Evolutionary conservation across 371 early-diverging fungal genomes (phyloP).

Genomic region (Mucor saturninus): DNA sequence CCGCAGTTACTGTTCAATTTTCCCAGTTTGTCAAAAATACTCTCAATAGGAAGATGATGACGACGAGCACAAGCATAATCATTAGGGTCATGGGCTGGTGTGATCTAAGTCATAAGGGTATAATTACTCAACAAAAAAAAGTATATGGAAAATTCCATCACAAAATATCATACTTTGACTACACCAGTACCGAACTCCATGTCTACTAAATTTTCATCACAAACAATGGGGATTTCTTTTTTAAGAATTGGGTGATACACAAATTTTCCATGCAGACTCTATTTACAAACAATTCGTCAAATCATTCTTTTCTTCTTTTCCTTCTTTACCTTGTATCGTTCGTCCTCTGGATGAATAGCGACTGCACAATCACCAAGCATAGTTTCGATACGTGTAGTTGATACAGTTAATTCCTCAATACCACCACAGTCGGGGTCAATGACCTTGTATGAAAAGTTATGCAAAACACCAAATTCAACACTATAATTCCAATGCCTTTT

Average conservation of each 20-base stretch:
- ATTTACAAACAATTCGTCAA: not conserved
- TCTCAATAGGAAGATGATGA: constrained; percentile 79
- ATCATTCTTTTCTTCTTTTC: not conserved
- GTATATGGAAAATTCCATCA: too few relatives aligned
- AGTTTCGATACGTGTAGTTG: constrained; percentile 99
- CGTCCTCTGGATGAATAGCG: constrained; percentile 93
- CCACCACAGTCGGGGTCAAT: constrained; percentile 59
- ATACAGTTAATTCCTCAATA: constrained; percentile 77
- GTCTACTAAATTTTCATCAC: constrained; percentile 89
- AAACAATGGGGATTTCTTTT: constrained; percentile 86
- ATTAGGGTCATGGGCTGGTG: constrained; percentile 97
- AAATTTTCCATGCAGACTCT: constrained; percentile 78
- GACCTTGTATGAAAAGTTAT: constrained; percentile 69
- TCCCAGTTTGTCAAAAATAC: constrained; percentile 89
- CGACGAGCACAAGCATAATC: constrained; percentile 95
- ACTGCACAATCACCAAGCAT: constrained; percentile 99
- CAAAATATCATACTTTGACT: constrained; percentile 77
- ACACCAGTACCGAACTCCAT: constrained; percentile 97
- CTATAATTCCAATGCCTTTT: constrained; percentile 39
- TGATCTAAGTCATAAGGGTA: constrained; percentile 62
- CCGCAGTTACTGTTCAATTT: constrained; percentile 67
- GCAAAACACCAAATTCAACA: constrained; percentile 82
- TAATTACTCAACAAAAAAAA: not conserved
- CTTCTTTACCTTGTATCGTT: constrained; percentile 68
- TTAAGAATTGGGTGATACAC: constrained; percentile 88